These are phyloP conservation scores for Dryadomyces sulphureus DNA, from an alignment of 2,329 filamentous ascomycete genomes.

Conservation along the genomic window DNA sequence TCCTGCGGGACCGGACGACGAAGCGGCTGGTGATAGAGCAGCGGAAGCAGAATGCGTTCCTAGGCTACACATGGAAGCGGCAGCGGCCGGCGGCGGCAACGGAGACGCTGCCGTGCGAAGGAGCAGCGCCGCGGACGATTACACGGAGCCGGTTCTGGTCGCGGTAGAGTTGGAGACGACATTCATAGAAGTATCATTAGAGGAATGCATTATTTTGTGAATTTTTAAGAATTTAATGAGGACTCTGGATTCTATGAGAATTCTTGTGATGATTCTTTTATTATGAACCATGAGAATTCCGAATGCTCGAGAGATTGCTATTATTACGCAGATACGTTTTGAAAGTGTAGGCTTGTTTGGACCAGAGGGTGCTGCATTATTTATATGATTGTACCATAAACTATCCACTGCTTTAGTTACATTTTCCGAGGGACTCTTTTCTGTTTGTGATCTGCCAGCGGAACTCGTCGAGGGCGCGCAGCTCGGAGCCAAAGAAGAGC, in stretches of 20 bases:
- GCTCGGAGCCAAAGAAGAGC: slow-evolving; percentile 72
- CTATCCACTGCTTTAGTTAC: too few relatives aligned
- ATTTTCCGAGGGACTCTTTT: neutral
- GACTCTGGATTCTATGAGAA: too few relatives aligned
- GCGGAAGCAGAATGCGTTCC: slow-evolving; percentile 68
- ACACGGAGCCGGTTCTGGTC: slow-evolving; percentile 10
- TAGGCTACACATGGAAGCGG: slow-evolving; percentile 76
- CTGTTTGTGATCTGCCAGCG: slow-evolving; percentile 79
- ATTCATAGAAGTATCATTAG: neutral
- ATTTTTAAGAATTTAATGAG: neutral
- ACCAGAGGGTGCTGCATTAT: too few relatives aligned
- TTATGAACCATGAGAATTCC: too few relatives aligned
- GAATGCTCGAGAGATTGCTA: too few relatives aligned
- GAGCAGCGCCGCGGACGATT: slow-evolving; percentile 9
- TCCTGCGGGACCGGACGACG: slow-evolving; percentile 59
- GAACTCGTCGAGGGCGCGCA: slow-evolving; percentile 76
- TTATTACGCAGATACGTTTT: too few relatives aligned
- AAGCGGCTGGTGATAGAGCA: slow-evolving; percentile 59
- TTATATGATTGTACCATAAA: too few relatives aligned
- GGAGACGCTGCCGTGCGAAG: neutral
- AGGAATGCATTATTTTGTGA: neutral
- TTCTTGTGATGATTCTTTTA: too few relatives aligned
- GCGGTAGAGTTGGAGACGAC: slow-evolving; percentile 3
- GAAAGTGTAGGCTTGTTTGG: too few relatives aligned
- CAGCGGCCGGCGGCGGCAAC: slow-evolving; percentile 14